Percentiles rank a stretch among this genome's conserved stretches.
These are phyloP conservation scores for Rhytidiadelphus loreus DNA, from an alignment of 225 moss, liverwort and hornwort genomes.

Conservation along the genomic window DNA sequence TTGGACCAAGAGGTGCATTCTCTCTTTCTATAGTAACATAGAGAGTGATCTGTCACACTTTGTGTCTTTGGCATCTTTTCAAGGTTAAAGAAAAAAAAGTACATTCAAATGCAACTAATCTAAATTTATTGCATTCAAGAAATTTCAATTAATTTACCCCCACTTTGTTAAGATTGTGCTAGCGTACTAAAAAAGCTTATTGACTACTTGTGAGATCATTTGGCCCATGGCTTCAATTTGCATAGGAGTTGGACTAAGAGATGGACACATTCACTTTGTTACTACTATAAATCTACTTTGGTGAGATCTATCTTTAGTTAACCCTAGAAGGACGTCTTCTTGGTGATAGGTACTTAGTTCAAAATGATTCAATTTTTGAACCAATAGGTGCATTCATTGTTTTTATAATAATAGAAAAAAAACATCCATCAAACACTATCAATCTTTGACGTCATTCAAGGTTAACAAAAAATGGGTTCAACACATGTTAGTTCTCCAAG, in stretches of 20 bases:
- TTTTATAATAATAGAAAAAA: not conserved
- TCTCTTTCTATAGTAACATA: too few species aligned
- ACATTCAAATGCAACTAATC: not conserved
- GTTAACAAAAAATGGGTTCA: not conserved
- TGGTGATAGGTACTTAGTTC: fast-evolving
- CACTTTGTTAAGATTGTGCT: fast-evolving
- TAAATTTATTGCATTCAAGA: not conserved
- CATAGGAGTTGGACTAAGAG: not conserved
- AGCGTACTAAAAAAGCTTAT: not conserved
- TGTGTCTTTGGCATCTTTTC: too few species aligned
- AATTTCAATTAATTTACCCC: not conserved
- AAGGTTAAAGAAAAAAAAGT: not conserved
- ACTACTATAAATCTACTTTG: not conserved
- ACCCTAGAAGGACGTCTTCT: fast-evolving
- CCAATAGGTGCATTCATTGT: not conserved
- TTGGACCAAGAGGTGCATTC: too few species aligned
- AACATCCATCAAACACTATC: not conserved
- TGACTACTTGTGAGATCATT: not conserved
- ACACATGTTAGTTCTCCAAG: fast-evolving
- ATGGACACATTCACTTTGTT: not conserved
- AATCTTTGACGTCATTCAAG: fast-evolving
- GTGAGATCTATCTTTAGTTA: too few species aligned
- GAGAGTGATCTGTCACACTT: too few species aligned
- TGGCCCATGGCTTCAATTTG: not conserved
- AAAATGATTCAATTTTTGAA: not conserved